Evolutionary conservation across 306 rosid genomes (phyloP).

Genomic region (Castanea crenata): DNA sequence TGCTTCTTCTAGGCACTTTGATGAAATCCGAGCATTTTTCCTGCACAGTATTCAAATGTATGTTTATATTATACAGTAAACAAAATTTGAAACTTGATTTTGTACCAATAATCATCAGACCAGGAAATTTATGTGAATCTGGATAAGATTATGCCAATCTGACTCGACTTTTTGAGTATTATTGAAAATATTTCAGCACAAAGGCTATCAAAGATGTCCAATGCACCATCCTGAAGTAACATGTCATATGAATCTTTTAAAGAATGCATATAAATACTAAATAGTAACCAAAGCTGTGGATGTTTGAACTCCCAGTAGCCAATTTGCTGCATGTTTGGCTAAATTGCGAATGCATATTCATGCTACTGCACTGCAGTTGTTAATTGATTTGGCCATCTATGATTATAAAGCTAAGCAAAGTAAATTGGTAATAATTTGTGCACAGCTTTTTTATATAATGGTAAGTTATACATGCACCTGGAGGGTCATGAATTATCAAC

Average conservation of each 20-base stretch:
- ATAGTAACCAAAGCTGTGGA: neutral
- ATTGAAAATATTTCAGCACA: neutral
- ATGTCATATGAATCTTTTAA: neutral
- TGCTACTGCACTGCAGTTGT: neutral
- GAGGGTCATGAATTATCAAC: too few relatives aligned
- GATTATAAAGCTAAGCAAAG: neutral
- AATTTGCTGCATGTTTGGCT: neutral
- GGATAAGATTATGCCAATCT: neutral
- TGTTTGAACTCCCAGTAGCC: neutral
- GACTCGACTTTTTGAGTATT: neutral
- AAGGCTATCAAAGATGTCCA: neutral
- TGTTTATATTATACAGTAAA: neutral
- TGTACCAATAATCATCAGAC: neutral
- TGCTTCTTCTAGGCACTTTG: constrained; percentile 77
- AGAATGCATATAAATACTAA: neutral
- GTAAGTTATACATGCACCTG: too few relatives aligned
- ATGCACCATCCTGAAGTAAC: neutral
- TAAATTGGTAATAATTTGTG: neutral
- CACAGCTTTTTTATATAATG: too few relatives aligned
- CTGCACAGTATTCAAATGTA: constrained; percentile 37
- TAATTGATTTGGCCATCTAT: neutral
- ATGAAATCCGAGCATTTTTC: constrained; percentile 68
- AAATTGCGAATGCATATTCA: neutral
- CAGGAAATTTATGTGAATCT: neutral
- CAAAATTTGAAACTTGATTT: neutral